phyloP scores from a whole-genome alignment of 371 early-diverging fungal species.

The Mycotypha africana region DNA sequence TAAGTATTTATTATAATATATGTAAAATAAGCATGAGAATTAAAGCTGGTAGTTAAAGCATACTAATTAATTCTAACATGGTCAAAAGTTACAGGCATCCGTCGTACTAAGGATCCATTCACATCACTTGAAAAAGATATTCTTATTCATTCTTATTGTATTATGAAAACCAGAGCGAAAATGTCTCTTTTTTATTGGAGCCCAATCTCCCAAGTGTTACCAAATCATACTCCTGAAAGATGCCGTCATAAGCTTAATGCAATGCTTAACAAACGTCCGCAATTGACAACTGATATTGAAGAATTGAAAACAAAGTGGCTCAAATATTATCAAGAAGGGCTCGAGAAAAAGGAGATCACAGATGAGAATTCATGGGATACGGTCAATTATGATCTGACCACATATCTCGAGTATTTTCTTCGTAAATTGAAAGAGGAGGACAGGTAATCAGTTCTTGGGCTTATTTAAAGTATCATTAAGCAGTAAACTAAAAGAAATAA shows the following conservation, averaged over 20 bases:
- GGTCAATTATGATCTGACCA: constrained; percentile 6
- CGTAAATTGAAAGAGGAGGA: no score
- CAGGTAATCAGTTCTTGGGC: no score
- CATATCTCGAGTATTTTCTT: constrained; percentile 13
- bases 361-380: constrained; percentile 15
- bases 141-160: constrained; percentile 7
- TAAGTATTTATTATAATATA: no score
- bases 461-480: no score
- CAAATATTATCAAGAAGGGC: constrained; percentile 6
- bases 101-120: neutral
- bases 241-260: constrained; percentile 3
- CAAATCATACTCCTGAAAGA: neutral
- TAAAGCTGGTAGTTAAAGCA: no score
- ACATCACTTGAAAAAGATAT: constrained; percentile 12
- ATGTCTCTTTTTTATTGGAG: constrained; percentile 7
- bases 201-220: constrained; percentile 6
- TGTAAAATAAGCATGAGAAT: no score
- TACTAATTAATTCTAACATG: no score
- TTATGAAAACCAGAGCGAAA: constrained; percentile 14
- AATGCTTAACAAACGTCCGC: neutral
- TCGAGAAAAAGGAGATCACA: constrained; percentile 2
- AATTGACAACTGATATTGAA: neutral
- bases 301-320: constrained; percentile 6
- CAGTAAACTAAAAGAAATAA: no score
- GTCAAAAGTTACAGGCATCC: no score